A percentile compares a stretch with the other conserved stretches of the same genome.
Conservation (phyloP, 2,329 filamentous ascomycete genomes). For the Venturia nashicola region DNA sequence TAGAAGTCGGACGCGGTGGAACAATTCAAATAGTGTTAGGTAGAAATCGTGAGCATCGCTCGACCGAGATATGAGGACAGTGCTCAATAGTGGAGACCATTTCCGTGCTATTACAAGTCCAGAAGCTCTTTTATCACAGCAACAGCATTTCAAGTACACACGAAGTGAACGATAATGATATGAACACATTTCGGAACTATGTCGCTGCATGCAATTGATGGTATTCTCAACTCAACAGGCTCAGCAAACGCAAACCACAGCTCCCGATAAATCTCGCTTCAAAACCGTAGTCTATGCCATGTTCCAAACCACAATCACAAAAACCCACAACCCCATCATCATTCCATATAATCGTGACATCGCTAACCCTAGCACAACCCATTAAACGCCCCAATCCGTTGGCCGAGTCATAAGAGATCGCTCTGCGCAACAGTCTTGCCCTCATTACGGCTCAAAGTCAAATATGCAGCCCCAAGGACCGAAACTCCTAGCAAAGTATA, state of each 20-base stretch:
- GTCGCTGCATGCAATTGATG: background rate
- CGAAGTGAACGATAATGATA: background rate
- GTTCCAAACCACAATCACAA: background rate
- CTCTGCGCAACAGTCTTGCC: background rate
- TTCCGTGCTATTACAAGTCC: too few species aligned
- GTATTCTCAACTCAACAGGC: background rate
- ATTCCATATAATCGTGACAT: background rate
- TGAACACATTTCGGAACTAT: background rate
- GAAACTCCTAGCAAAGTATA: constrained; percentile 8
- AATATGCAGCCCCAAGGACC: background rate
- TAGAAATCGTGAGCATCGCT: background rate
- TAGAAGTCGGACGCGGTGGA: background rate
- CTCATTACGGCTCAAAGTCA: background rate
- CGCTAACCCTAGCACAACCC: constrained; percentile 3
- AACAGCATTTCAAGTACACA: background rate
- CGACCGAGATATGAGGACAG: background rate
- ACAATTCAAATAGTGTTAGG: background rate
- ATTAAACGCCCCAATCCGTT: background rate
- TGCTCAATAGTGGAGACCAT: background rate
- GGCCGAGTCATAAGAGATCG: constrained; percentile 4
- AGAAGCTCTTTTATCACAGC: too few species aligned
- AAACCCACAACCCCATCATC: background rate
- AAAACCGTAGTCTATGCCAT: background rate
- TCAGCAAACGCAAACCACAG: background rate
- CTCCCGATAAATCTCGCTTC: background rate